Conservation (phyloP, 1,139 yeast genomes). For the Blastobotrys capitulatus region DNA sequence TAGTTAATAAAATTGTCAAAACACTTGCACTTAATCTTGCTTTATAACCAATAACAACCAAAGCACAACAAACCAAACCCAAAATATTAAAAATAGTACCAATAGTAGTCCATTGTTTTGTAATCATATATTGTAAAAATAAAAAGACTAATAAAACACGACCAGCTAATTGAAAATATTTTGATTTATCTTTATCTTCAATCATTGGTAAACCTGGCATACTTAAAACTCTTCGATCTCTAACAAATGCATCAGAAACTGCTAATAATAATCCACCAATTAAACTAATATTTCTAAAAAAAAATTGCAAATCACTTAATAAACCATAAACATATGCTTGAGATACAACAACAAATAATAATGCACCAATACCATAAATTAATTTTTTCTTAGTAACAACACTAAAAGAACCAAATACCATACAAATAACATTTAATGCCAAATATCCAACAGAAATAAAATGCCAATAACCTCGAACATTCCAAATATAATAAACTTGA, state of each 20-base stretch:
- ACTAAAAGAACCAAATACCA: conserved; percentile 69
- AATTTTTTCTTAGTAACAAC: conserved; percentile 69
- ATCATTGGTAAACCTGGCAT: conserved; percentile 92
- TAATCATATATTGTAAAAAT: conserved; percentile 79
- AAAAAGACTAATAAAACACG: conserved; percentile 79
- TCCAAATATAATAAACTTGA: conserved; percentile 79
- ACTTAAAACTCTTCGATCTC: conserved; percentile 61
- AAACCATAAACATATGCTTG: conserved; percentile 92
- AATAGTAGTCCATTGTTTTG: conserved; percentile 67
- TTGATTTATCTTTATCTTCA: conserved; percentile 76
- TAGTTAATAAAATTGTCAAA: conserved; percentile 64
- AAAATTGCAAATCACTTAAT: conserved; percentile 73
- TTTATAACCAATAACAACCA: conserved; percentile 89
- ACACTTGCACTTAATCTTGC: conserved; percentile 84
- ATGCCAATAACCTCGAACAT: conserved; percentile 73
- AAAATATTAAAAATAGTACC: conserved; percentile 61
- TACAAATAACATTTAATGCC: conserved; percentile 55
- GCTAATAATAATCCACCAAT: conserved; percentile 92
- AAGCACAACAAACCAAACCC: conserved; percentile 66
- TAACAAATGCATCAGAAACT: conserved; percentile 80
- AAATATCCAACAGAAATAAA: conserved; percentile 73
- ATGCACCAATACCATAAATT: conserved; percentile 64
- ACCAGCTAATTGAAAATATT: conserved; percentile 84
- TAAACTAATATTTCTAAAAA: conserved; percentile 81
- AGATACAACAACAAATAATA: conserved; percentile 65